Conservation (phyloP, 1,284 basidiomycete genomes). For the Ganoderma boninense region DNA sequence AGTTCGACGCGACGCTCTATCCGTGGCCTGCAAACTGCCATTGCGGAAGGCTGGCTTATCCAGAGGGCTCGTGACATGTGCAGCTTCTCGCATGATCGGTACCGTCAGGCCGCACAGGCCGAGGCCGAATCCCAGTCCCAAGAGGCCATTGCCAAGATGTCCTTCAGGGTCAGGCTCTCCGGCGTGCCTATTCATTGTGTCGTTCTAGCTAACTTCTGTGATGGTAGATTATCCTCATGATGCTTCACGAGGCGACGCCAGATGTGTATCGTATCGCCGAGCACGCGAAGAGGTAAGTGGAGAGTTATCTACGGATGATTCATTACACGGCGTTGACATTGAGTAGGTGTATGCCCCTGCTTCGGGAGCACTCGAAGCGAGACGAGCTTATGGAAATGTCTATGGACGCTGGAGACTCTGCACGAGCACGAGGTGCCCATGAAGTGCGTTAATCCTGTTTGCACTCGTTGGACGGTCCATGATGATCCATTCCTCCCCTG, state of each 20-base stretch:
- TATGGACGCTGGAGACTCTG: slow-evolving; percentile 73
- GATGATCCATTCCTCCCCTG: background rate
- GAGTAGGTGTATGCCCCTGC: slow-evolving; percentile 62
- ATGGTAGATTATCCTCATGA: slow-evolving; percentile 73
- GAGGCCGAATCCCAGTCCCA: slow-evolving; percentile 60
- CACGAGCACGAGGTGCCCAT: slow-evolving; percentile 74
- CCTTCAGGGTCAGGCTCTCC: slow-evolving; percentile 56
- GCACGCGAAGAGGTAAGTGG: slow-evolving; percentile 63
- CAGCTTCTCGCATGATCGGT: slow-evolving; percentile 75
- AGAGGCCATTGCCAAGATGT: slow-evolving; percentile 71
- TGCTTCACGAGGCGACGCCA: slow-evolving; percentile 64
- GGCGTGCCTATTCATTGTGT: background rate
- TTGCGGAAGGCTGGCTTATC: slow-evolving; percentile 75
- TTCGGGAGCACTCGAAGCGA: slow-evolving; percentile 66
- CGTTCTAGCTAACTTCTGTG: slow-evolving; percentile 4
- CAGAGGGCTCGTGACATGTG: slow-evolving; percentile 78
- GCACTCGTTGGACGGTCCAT: background rate
- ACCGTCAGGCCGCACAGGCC: slow-evolving; percentile 71
- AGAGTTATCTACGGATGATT: background rate
- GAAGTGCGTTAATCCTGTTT: slow-evolving; percentile 53
- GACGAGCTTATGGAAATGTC: slow-evolving; percentile 67
- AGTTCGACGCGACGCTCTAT: slow-evolving; percentile 62
- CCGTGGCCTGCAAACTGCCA: slow-evolving; percentile 69
- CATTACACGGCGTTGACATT: background rate
- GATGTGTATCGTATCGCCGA: slow-evolving; percentile 75